Base-by-base conservation (phyloP, 2,329 filamentous ascomycete species). In the Harringtonia lauricola region DNA sequence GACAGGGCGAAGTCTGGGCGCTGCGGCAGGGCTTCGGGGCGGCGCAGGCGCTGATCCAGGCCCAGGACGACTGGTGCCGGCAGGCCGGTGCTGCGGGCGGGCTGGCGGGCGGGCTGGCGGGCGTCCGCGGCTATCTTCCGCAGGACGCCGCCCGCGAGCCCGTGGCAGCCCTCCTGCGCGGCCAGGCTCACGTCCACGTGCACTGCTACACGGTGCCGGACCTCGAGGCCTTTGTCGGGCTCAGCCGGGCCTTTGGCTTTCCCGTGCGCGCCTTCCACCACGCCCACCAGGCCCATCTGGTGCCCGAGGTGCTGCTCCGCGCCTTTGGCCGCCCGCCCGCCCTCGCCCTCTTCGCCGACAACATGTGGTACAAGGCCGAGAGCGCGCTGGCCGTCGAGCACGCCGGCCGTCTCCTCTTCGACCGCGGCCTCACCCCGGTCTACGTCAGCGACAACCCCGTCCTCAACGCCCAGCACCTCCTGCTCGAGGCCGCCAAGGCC, bases 121-220 rank as follows among this genome's bases (percentile, higher is more conserved):
- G n/a, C n/a, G n/a, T n/a, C n/a, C n/a, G n/a, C n/a, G n/a, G n/a
- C n/a, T n/a, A n/a, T n/a, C n/a, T n/a, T n/a, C n/a, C n/a, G n/a
- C n/a, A n/a, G n/a, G n/a, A n/a, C n/a, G n/a, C n/a, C n/a, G n/a
- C n/a, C n/a, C 56, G 64, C 15, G 64, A 69, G 26, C 61, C 63
- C 14, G 61, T 60, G 2, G 57, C 63, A 21, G 63, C 55, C 6
- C 57, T 68, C 46, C 52, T 69, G 24, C 56, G 65, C 17, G 65
- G 65, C 6, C 57, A 60, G 35, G 57, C 68, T 15, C 59, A 59
- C 15, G 54, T 68, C 45, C 65, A 69, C 43, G 58, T 66, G 36
- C 66, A 69, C 54, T 67, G 65, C 52, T 69, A 69, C 43, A 59
- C 66, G 42, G 55, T 62, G 1, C 58, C 67, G 40, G 66, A 68